These are phyloP conservation scores for Diaporthe sp. DNA, from an alignment of 2,329 filamentous ascomycete genomes.

Conservation along the genomic window DNA sequence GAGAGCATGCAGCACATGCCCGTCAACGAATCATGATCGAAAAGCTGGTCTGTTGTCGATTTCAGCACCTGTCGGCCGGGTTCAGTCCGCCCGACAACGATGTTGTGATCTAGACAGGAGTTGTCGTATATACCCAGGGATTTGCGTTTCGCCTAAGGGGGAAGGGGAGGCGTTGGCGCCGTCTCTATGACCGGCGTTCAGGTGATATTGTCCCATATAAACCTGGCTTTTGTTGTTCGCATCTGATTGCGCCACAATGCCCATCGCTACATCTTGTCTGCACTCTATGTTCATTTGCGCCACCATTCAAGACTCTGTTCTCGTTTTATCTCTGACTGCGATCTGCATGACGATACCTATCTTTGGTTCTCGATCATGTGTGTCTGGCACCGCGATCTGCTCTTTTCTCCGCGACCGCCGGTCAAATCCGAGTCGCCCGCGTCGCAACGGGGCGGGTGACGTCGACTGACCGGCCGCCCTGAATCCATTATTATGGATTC, in stretches of 20 bases:
- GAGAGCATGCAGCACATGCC: constrained; percentile 57
- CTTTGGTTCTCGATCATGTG: constrained; percentile 66
- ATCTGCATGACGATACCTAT: constrained; percentile 69
- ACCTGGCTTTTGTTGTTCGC: constrained; percentile 26
- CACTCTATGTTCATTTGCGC: constrained; percentile 34
- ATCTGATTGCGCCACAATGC: constrained; percentile 19
- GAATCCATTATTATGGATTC: constrained; percentile 47
- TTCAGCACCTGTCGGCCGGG: constrained; percentile 30
- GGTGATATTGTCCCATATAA: constrained; percentile 36
- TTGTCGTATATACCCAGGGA: constrained; percentile 49
- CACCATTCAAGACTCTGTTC: constrained; percentile 35
- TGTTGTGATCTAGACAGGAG: constrained; percentile 38
- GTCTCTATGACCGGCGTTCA: constrained; percentile 36
- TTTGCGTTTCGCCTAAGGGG: constrained; percentile 51
- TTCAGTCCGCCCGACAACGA: constrained; percentile 14
- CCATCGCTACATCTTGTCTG: constrained; percentile 27
- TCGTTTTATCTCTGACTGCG: constrained; percentile 57
- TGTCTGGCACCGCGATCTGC: constrained; percentile 72
- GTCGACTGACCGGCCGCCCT: constrained; percentile 44
- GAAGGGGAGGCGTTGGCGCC: constrained; percentile 51
- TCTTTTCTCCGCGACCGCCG: constrained; percentile 41
- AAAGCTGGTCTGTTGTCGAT: constrained; percentile 38
- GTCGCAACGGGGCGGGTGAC: constrained; percentile 16
- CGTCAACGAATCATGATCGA: constrained; percentile 38
- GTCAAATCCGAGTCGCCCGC: constrained; percentile 47